Percentiles rank a stretch among this genome's conserved stretches.
phyloP scores from a whole-genome alignment of 169 alveolate species.

The Cryptosporidium canis region DNA sequence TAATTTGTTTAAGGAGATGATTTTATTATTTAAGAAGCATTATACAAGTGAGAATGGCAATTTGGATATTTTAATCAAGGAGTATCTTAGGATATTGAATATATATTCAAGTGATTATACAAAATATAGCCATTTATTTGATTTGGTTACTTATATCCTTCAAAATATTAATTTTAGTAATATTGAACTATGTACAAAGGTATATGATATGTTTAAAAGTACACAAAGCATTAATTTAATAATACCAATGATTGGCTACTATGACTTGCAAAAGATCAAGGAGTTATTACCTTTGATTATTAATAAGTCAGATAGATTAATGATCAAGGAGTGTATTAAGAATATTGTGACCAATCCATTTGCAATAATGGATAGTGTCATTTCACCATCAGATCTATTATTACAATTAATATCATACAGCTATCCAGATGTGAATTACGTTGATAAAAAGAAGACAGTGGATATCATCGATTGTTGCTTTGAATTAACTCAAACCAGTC shows the following conservation, averaged over 20 bases:
- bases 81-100: slow-evolving; percentile 15
- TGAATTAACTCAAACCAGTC: slow-evolving; percentile 41
- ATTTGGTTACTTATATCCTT: neutral
- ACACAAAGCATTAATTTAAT: slow-evolving; percentile 1
- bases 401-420: slow-evolving; percentile 33
- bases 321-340: slow-evolving; percentile 36
- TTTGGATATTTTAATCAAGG: slow-evolving; percentile 1
- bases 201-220: slow-evolving; percentile 30
- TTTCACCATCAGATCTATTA: slow-evolving; percentile 40
- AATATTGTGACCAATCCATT: slow-evolving; percentile 6
- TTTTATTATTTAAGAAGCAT: slow-evolving; percentile 14
- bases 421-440: slow-evolving; percentile 29
- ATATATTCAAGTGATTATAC: slow-evolving; percentile 1
- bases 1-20: slow-evolving; percentile 5
- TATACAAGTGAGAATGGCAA: slow-evolving; percentile 18
- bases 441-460: slow-evolving; percentile 40
- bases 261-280: slow-evolving; percentile 33
- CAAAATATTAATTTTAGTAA: neutral
- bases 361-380: slow-evolving; percentile 4
- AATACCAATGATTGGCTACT: slow-evolving; percentile 37
- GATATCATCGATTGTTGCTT: slow-evolving; percentile 60
- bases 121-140: slow-evolving; percentile 14
- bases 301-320: slow-evolving; percentile 16
- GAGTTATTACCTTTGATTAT: slow-evolving; percentile 25
- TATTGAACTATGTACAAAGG: neutral